Base-by-base conservation (phyloP, 179 eudicot genomes). In the Gypsophila paniculata region DNA sequence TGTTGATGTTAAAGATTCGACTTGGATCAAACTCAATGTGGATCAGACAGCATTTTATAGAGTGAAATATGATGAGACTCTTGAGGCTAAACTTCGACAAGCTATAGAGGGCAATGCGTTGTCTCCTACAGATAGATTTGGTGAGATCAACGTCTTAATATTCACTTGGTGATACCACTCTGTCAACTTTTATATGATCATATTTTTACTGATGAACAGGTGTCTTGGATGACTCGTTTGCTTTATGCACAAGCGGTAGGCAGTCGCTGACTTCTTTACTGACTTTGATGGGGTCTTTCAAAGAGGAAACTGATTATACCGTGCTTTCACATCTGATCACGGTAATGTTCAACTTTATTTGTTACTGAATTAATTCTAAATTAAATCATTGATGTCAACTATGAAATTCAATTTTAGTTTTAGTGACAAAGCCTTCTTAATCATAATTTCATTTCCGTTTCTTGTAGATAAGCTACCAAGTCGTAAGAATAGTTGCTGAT, bases 31-130 rank as follows among this genome's bases (percentile, higher is more conserved):
- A 81, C 70, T 94, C 72, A 94, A 94, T 80, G 91, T 94, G 64
- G 90, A 90, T 61, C 96, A 90, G 80, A 75, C 96, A 34, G 99
- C 95, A 68, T 92, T 94, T 73, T 94, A 88, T 65, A 80, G 99
- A 76, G 99, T 94, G 72, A 90, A 92, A 82, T 94, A 94, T 81
- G 99, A 90, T 57, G 95, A 88, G 32, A 82, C 79, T 59, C 88
- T 92, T 61, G 85, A 83, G 9, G 79, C 85, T 61, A 87, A 86
- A 76, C 96, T 94, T 68, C 74, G 93, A 79, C 71, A 75, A 84
- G 95, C 99, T 54, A 87, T 92, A 66, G 97, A 92, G 93, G 82
- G 73, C 71, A 82, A 83, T 66, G 68, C 68, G 65, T 76, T 94
- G 81, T 78, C 97, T 59, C 88, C 91, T 68, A 86, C 82, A 53